Evolutionary conservation across 805 yeast genomes (phyloP).

Genomic region (Teunomyces atbi): DNA sequence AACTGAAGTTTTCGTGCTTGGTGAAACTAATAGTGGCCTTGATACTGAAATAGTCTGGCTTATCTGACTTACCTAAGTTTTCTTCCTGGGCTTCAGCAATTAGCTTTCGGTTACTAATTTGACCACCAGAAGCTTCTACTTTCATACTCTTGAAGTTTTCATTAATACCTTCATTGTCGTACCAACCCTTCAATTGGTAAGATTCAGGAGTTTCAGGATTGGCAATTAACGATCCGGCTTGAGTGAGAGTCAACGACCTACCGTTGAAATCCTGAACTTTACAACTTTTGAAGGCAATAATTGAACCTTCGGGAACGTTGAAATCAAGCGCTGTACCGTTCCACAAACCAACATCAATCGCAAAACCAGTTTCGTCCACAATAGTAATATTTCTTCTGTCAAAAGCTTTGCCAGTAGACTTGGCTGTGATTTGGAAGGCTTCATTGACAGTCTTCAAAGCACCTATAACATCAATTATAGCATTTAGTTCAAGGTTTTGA

Average conservation of each 20-base stretch:
- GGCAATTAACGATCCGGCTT: slow-evolving; percentile 68
- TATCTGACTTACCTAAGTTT: slow-evolving; percentile 70
- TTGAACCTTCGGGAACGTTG: slow-evolving; percentile 67
- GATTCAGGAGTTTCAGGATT: slow-evolving; percentile 93
- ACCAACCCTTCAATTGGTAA: slow-evolving; percentile 91
- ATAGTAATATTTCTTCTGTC: slow-evolving; percentile 86
- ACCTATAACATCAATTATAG: slow-evolving; percentile 84
- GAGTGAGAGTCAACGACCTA: slow-evolving; percentile 75
- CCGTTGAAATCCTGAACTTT: slow-evolving; percentile 88
- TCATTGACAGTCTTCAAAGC: slow-evolving; percentile 76
- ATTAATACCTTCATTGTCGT: slow-evolving; percentile 70
- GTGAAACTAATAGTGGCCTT: slow-evolving; percentile 74
- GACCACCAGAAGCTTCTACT: slow-evolving; percentile 42
- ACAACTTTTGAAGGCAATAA: slow-evolving; percentile 90
- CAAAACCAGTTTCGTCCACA: slow-evolving; percentile 80
- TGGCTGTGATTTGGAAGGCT: slow-evolving; percentile 75
- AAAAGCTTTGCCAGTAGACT: slow-evolving; percentile 84
- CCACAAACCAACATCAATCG: slow-evolving; percentile 85
- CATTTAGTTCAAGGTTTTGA: slow-evolving; percentile 64
- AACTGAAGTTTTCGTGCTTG: slow-evolving; percentile 74
- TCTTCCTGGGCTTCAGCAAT: slow-evolving; percentile 64
- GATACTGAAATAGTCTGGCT: slow-evolving; percentile 72
- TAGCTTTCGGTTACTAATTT: slow-evolving; percentile 58
- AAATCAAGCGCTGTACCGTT: slow-evolving; percentile 83
- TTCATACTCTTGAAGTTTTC: slow-evolving; percentile 63